These are phyloP conservation scores for Cantharellus anzutake DNA, from an alignment of 768 basidiomycete species.

Conservation along the genomic window DNA sequence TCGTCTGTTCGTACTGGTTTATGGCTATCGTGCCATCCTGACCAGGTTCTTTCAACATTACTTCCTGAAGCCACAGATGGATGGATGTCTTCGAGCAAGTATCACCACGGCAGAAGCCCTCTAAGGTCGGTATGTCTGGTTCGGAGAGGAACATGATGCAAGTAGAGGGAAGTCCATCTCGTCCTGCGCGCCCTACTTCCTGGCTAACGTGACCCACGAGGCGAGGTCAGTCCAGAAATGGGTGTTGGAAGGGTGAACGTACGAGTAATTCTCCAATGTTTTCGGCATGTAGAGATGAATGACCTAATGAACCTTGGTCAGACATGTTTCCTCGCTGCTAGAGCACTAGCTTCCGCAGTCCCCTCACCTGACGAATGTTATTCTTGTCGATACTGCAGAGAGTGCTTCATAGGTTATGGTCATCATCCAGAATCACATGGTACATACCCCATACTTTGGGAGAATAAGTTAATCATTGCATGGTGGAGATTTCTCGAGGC, in stretches of 20 bases:
- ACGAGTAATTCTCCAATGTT: constrained; percentile 23
- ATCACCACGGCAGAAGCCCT: constrained; percentile 31
- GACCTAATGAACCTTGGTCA: constrained; percentile 14
- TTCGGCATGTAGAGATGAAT: constrained; percentile 27
- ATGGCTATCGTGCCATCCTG: constrained; percentile 7
- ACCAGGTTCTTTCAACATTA: constrained; percentile 9
- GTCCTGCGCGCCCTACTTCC: constrained; percentile 27
- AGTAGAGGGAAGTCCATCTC: constrained; percentile 24
- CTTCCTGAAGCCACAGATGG: constrained; percentile 7
- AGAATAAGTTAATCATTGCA: not conserved
- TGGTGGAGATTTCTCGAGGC: not conserved
- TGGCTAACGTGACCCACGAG: constrained; percentile 13
- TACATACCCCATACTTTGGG: not conserved
- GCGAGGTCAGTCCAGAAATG: not conserved
- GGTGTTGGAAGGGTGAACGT: not conserved
- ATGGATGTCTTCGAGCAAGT: constrained; percentile 22
- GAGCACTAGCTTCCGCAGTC: not conserved
- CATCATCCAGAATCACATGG: not conserved
- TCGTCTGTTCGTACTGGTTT: constrained; percentile 6
- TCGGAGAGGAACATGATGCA: constrained; percentile 29
- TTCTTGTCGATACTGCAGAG: not conserved
- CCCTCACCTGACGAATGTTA: not conserved
- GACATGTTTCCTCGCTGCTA: not conserved
- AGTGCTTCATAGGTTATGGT: not conserved
- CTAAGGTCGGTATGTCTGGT: constrained; percentile 26